These are phyloP conservation scores for Cladosporium sp. DNA, from an alignment of 2,329 filamentous ascomycete species.

Conservation along the genomic window DNA sequence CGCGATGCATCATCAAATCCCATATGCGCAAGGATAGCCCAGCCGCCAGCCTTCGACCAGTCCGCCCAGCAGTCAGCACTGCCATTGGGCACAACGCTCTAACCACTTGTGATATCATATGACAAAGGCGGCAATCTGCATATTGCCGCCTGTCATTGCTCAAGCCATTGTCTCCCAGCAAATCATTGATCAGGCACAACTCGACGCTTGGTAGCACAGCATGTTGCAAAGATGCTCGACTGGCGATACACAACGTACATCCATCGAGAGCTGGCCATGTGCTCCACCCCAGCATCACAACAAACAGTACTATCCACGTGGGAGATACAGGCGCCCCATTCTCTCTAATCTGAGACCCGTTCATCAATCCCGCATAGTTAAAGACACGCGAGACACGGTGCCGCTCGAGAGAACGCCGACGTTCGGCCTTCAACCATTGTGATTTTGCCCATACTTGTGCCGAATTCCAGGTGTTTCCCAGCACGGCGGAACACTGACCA, in stretches of 20 bases:
- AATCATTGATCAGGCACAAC: neutral
- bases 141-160: neutral
- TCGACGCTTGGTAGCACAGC: neutral
- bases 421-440: neutral
- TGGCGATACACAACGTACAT: too few relatives aligned
- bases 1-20: neutral
- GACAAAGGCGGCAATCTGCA: neutral
- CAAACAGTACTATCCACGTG: neutral
- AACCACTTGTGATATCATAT: slow-evolving; percentile 1
- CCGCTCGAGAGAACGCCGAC: neutral
- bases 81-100: neutral
- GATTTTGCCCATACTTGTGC: neutral
- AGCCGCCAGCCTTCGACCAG: neutral
- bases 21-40: neutral
- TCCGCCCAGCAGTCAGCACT: neutral
- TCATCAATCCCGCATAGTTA: neutral
- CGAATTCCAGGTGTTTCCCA: neutral
- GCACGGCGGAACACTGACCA: neutral
- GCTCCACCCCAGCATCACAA: neutral
- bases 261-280: too few relatives aligned
- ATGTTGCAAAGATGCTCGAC: too few relatives aligned
- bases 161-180: neutral
- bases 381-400: neutral
- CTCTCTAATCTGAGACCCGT: neutral
- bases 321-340: neutral